A percentile compares a stretch with the other conserved stretches of the same genome.
phyloP scores from a whole-genome alignment of 352 stramenopile genomes.

The Phytophthora sansomeana region DNA sequence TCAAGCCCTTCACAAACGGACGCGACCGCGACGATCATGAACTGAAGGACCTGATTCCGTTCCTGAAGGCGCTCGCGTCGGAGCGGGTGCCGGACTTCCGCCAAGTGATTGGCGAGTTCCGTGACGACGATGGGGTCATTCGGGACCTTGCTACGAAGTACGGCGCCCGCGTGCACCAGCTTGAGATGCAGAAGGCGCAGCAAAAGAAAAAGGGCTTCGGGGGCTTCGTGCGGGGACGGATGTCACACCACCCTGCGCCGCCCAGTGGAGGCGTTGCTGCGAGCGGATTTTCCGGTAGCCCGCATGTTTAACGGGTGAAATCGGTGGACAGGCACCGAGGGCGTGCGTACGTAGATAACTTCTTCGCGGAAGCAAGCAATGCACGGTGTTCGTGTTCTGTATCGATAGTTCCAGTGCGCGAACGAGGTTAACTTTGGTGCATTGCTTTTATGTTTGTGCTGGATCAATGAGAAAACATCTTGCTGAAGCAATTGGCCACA shows the following conservation, averaged over 20 bases:
- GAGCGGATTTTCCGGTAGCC: slow-evolving; percentile 25
- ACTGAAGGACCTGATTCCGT: slow-evolving; percentile 85
- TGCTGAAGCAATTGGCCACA: too few species aligned
- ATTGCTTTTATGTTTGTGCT: too few species aligned
- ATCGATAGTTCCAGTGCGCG: too few species aligned
- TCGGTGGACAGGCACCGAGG: too few species aligned
- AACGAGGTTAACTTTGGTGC: too few species aligned
- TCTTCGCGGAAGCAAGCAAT: too few species aligned
- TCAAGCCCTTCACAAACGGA: slow-evolving; percentile 82
- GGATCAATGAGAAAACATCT: too few species aligned
- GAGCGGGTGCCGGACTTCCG: slow-evolving; percentile 81
- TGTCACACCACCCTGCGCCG: slow-evolving; percentile 65
- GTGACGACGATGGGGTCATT: slow-evolving; percentile 82
- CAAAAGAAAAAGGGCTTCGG: slow-evolving; percentile 85
- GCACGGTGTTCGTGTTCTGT: too few species aligned
- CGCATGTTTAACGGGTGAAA: slow-evolving; percentile 41
- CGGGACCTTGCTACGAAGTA: slow-evolving; percentile 84
- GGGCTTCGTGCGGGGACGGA: slow-evolving; percentile 79
- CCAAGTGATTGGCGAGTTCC: slow-evolving; percentile 78
- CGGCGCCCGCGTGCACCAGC: slow-evolving; percentile 70
- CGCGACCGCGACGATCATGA: slow-evolving; percentile 83
- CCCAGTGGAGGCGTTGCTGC: slow-evolving; percentile 25
- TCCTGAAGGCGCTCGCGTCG: slow-evolving; percentile 83
- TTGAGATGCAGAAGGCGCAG: slow-evolving; percentile 86
- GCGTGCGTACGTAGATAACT: too few species aligned